Percentiles rank a stretch among this genome's conserved stretches.
Conservation (phyloP, 345 rosid species). For the Gossypium turneri region DNA sequence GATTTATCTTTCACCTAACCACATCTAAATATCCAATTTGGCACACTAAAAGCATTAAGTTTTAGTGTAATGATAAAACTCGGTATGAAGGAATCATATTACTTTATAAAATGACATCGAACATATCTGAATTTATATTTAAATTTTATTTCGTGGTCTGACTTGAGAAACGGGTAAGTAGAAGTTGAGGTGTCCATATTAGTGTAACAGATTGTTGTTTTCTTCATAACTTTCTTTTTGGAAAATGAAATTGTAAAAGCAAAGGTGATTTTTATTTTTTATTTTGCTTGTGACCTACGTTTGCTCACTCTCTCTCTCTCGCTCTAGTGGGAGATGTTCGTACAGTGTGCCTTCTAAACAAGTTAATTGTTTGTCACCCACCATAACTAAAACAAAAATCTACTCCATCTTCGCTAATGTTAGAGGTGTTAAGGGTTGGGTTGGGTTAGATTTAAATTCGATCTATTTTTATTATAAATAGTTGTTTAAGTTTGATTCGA, state of each 20-base stretch:
- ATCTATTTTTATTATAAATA: too few relatives aligned
- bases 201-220: background rate
- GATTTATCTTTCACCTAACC: too few relatives aligned
- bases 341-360: background rate
- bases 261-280: background rate
- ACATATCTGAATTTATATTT: too few relatives aligned
- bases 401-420: background rate
- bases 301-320: background rate
- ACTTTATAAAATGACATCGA: too few relatives aligned
- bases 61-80: too few relatives aligned
- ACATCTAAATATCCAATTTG: too few relatives aligned
- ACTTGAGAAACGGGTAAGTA: background rate
- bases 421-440: too few relatives aligned
- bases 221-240: background rate
- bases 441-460: too few relatives aligned
- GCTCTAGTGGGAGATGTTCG: background rate
- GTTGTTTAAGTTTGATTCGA: accelerated
- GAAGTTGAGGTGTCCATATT: background rate
- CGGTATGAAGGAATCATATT: too few relatives aligned
- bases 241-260: background rate
- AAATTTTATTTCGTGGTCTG: background rate
- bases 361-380: background rate
- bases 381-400: background rate
- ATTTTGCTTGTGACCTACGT: background rate
- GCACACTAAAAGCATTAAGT: too few relatives aligned